These are phyloP conservation scores for Eimeria necatrix DNA, from an alignment of 169 alveolate genomes.

Conservation along the genomic window DNA sequence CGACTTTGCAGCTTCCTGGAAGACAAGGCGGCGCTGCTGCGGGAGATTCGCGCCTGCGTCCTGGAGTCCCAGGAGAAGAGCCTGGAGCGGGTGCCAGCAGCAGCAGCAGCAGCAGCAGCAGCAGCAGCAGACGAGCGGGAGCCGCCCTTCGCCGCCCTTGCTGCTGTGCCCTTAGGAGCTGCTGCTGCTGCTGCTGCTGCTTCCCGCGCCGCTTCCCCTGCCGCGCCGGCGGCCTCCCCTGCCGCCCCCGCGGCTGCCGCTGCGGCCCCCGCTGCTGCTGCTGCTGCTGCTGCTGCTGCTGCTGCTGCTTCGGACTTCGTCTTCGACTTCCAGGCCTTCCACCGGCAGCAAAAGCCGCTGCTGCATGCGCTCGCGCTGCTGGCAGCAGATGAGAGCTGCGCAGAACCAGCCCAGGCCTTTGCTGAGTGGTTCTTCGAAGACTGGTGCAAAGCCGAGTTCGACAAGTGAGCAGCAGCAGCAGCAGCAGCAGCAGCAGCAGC, in stretches of 20 bases:
- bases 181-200: no score
- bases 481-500: no score
- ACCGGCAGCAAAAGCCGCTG: conserved; percentile 70
- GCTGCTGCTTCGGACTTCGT: conserved; percentile 42
- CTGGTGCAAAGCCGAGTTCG: conserved; percentile 50
- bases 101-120: not conserved
- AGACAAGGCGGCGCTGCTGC: conserved; percentile 62
- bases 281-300: not conserved
- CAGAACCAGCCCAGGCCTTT: conserved; percentile 46
- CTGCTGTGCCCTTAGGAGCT: no score
- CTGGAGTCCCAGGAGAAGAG: conserved; percentile 52
- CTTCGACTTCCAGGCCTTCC: conserved; percentile 43
- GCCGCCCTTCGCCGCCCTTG: not conserved
- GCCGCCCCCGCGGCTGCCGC: not conserved
- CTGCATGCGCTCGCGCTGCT: conserved; percentile 37
- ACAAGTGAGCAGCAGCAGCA: not conserved
- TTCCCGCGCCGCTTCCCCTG: no score
- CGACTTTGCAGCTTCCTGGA: conserved; percentile 36
- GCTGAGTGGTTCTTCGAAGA: conserved; percentile 66
- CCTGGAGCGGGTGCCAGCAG: not conserved
- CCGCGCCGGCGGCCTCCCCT: no score
- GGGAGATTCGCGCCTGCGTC: conserved; percentile 47
- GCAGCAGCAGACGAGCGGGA: not conserved
- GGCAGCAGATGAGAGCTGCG: conserved; percentile 51
- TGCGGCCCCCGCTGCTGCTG: not conserved